Base-by-base conservation (phyloP, 305 asterid genomes). In the Lippia alba region DNA sequence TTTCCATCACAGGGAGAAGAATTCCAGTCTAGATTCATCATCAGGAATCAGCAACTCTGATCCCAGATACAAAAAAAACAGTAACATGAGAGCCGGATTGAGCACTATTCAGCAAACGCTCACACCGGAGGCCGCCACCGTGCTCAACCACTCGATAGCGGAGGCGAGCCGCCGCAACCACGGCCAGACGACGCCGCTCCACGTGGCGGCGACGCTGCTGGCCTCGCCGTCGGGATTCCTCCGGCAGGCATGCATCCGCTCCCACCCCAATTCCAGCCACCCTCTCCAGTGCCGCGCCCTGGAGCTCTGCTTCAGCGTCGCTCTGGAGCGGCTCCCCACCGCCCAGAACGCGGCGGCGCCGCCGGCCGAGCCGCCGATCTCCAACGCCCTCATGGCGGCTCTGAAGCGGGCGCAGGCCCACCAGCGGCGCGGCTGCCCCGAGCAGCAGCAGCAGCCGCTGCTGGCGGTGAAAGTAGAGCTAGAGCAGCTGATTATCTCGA, bases 221-320 rank as follows among this genome's bases (percentile, higher is more conserved):
- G 73, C 91, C 0, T 81, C 96, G 20, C 96, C 96, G 2, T 70
- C 96, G 3, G 96, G 96, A 8, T 86, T 70, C 66, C 54, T 91
- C 32, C 76, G 99, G 49, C 92, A 85, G 56, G 96, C 98, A 0
- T 94, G 98, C 82, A 88, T 89, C 68, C 86, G 96, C 0, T 89
- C 98, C 4, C 98, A 94, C 59, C 98, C 97, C 10, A 91, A 91
- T 78, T 91, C 97, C 0, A 86, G 92, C 57, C 99, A 94, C 69
- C 99, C 99, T 0, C 89, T 93, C 8, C 97, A 91, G 96, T 89
- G 96, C 79, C 89, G 98, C 6, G 96, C 98, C 2, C 54, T 93
- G n/a, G 98, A 93, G 83, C 91, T 93, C 58, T 93, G 98, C 46
- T 93, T 93, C 84, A 85, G 87, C 73, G 96, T 91, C 19, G 98